Percentiles rank a stretch among this genome's conserved stretches.
These are phyloP conservation scores for Amanita exitialis DNA, from an alignment of 768 basidiomycete species.

Conservation along the genomic window DNA sequence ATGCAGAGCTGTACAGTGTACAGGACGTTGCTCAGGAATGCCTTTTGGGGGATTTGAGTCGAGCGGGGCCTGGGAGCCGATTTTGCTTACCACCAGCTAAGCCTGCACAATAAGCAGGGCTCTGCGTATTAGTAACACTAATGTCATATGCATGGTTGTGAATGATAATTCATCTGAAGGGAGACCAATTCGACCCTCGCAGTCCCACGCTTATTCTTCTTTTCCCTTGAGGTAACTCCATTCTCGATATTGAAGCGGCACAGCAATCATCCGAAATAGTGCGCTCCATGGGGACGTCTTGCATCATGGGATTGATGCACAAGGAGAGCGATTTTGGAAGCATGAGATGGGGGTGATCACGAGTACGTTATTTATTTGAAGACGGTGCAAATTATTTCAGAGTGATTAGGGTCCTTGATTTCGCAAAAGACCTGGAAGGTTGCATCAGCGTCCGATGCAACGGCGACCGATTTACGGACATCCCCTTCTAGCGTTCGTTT, in stretches of 20 bases:
- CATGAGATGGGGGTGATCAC: constrained; percentile 20
- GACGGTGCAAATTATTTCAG: constrained; percentile 17
- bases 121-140: background rate
- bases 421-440: background rate
- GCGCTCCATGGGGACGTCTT: constrained; percentile 16
- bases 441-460: background rate
- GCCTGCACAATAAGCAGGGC: too few species aligned
- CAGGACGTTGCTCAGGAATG: too few species aligned
- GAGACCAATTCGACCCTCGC: constrained; percentile 17
- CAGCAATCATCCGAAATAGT: constrained; percentile 18
- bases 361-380: constrained; percentile 25
- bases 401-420: constrained; percentile 12
- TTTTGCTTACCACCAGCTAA: too few species aligned
- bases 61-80: too few species aligned
- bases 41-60: too few species aligned
- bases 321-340: constrained; percentile 20
- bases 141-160: background rate
- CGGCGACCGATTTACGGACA: background rate
- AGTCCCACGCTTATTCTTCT: constrained; percentile 12
- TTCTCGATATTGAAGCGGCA: constrained; percentile 20
- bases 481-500: background rate
- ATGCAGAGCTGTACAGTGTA: background rate
- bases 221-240: constrained; percentile 17
- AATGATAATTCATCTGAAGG: background rate
- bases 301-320: constrained; percentile 25